phyloP scores from a whole-genome alignment of 371 early-diverging fungal species.

The Rhizopus stolonifer region DNA sequence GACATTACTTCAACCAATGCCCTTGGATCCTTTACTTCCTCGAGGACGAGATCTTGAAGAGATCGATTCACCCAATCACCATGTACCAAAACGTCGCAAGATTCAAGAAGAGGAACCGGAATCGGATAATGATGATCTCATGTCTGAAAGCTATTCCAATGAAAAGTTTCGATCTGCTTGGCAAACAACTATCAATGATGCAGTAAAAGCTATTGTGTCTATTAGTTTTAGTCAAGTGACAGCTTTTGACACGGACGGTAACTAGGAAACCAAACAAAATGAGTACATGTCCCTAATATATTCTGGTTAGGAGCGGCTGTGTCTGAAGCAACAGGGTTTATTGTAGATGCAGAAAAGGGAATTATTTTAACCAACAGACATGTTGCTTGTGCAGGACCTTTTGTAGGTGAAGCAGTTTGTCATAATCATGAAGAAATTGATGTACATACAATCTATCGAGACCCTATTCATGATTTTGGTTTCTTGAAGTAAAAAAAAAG shows the following conservation, averaged over 20 bases:
- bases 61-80: background rate
- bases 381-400: slow-evolving; percentile 90
- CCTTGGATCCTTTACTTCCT: background rate
- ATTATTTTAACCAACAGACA: slow-evolving; percentile 93
- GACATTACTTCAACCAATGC: background rate
- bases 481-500: slow-evolving; percentile 40
- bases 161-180: slow-evolving; percentile 27
- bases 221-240: slow-evolving; percentile 73
- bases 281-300: background rate
- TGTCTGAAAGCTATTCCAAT: background rate
- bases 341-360: slow-evolving; percentile 87
- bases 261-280: slow-evolving; percentile 3
- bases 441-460: slow-evolving; percentile 81
- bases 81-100: background rate
- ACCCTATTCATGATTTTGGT: slow-evolving; percentile 76
- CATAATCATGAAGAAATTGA: slow-evolving; percentile 92
- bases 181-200: slow-evolving; percentile 67
- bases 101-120: background rate
- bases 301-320: slow-evolving; percentile 37
- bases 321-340: slow-evolving; percentile 86
- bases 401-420: slow-evolving; percentile 85
- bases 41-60: slow-evolving; percentile 1
- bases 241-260: slow-evolving; percentile 81
- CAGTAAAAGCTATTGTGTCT: slow-evolving; percentile 77
- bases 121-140: background rate